Evolutionary conservation across 2,329 filamentous ascomycete genomes (phyloP), one percentile per base, ranked within the genome.

Genomic region (Mycogone perniciosa): DNA sequence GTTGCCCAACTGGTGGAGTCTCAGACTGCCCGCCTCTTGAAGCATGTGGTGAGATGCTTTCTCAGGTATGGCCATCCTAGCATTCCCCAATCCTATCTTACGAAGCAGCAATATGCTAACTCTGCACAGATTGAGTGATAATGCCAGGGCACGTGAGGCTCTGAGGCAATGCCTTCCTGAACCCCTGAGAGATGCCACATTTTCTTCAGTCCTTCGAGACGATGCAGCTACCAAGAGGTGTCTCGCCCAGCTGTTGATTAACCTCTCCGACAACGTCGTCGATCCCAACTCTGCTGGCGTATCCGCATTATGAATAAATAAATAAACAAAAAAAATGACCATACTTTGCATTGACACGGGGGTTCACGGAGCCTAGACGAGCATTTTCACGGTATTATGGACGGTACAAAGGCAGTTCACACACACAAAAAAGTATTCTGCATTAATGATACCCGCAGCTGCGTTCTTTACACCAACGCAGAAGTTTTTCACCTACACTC

Each of bases 141-240:
- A 99, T 64, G 92, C 92, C 54, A 86, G 93, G 54, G 93, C 93
- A 51, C 87, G 93, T 31, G 93, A 99, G 69, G 93, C 93, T 42
- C 80, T 99, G 26, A 84, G 93, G 39, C 93, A 99, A 70, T 99
- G 93, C 64, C 85, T 99, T 9, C 93, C 93, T 0, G 93, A 99
- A 64, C 93, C 93, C n/a, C 84, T 99, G n/a, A 87, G 93, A 44
- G 93, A 99, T 67, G 91, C 92, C 6, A 99, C 93, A 2, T 99
- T 99, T 68, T 95, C 90, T 7, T 92, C 91, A 0, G 93, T 99
- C 41, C 84, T 99, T 33, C 88, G 93, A 52, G 93, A 99, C 64
- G 93, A 99, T 65, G 93, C 93, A 10, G 93, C 93, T 1, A 99
- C 93, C 0, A 99, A 99, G 76, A 86, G 93, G 53, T 99, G 93